Conservation (phyloP, 2,329 filamentous ascomycete genomes). For the Byssochlamys sp. region DNA sequence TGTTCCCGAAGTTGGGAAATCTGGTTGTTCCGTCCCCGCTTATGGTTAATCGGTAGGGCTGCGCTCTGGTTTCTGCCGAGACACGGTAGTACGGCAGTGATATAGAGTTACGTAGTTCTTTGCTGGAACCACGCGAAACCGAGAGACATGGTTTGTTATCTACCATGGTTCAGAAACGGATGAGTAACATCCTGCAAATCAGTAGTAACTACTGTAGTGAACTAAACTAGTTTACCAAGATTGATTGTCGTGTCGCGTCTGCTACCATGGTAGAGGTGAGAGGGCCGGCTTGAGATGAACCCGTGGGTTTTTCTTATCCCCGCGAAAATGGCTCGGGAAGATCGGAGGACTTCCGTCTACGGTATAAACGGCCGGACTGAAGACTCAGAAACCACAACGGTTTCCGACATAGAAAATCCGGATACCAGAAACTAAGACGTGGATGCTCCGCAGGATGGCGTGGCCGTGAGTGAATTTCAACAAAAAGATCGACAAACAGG, state of each 20-base stretch:
- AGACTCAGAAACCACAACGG: not conserved
- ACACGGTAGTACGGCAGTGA: too few species aligned
- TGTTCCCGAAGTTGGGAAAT: too few species aligned
- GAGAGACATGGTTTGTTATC: not conserved
- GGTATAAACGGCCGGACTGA: not conserved
- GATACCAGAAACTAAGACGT: not conserved
- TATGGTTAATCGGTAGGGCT: too few species aligned
- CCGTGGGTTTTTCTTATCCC: not conserved
- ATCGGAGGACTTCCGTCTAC: not conserved
- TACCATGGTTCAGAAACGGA: not conserved
- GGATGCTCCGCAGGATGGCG: not conserved
- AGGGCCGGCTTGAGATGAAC: not conserved
- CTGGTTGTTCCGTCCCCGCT: too few species aligned
- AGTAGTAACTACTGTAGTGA: too few species aligned
- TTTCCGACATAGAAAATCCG: not conserved
- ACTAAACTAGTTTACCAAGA: too few species aligned
- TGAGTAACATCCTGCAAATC: not conserved
- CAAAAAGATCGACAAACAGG: not conserved
- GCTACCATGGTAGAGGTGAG: not conserved
- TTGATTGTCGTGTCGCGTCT: not conserved
- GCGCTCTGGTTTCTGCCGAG: too few species aligned
- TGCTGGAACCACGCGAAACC: too few species aligned
- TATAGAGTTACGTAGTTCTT: too few species aligned
- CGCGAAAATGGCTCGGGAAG: not conserved
- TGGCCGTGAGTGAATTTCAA: not conserved